Evolutionary conservation across 2,329 filamentous ascomycete genomes (phyloP).

Genomic region (Rutstroemia sp.): DNA sequence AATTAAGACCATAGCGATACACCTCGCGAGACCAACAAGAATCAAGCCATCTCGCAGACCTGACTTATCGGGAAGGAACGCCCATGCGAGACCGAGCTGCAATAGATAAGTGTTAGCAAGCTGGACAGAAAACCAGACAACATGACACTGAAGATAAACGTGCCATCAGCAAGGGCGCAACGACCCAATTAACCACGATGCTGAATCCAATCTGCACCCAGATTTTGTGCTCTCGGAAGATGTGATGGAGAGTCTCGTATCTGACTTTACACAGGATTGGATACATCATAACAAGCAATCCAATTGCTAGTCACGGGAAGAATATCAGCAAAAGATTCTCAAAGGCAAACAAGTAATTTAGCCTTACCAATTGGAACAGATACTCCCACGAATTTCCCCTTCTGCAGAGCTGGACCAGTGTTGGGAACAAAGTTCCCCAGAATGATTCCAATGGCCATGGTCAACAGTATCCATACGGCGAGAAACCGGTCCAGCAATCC

Average conservation of each 20-base stretch:
- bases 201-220: conserved; percentile 79
- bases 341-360: not conserved
- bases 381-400: conserved; percentile 55
- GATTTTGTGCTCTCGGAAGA: conserved; percentile 53
- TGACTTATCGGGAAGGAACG: conserved; percentile 52
- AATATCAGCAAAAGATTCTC: not conserved
- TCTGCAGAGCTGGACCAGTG: conserved; percentile 48
- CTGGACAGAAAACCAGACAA: too few species aligned
- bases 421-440: conserved; percentile 54
- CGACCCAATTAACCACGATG: conserved; percentile 72
- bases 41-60: conserved; percentile 62
- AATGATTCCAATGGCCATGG: conserved; percentile 58
- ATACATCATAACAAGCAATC: conserved; percentile 88
- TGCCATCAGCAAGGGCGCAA: conserved; percentile 73
- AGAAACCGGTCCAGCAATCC: conserved; percentile 43
- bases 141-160: not conserved
- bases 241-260: conserved; percentile 64
- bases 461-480: conserved; percentile 54
- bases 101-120: not conserved
- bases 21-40: conserved; percentile 75
- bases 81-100: conserved; percentile 57
- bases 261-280: conserved; percentile 83
- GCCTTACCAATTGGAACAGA: conserved; percentile 52
- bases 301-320: conserved; percentile 49
- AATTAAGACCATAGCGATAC: conserved; percentile 72